A percentile compares a stretch with the other conserved stretches of the same genome.
Evolutionary conservation across 73 alveolate species (phyloP).

Genomic region (Symbiodinium natans): DNA sequence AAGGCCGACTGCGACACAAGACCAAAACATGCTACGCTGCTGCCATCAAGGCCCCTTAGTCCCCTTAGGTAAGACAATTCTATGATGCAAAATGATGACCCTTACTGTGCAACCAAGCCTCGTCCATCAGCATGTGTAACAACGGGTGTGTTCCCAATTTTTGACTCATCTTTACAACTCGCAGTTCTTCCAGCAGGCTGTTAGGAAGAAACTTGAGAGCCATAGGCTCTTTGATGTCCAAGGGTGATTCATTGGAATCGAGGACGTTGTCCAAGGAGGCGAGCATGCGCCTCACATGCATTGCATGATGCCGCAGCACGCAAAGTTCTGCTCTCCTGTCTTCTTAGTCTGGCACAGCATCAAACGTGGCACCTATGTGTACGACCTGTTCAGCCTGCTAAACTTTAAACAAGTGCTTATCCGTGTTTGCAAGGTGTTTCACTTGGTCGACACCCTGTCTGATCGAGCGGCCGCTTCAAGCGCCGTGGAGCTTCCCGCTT

Average conservation of each 20-base stretch:
- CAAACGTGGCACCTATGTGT: too few relatives aligned
- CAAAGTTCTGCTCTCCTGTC: too few relatives aligned
- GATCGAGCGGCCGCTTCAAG: not conserved
- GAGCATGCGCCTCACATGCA: slow-evolving; percentile 61
- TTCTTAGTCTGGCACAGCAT: too few relatives aligned
- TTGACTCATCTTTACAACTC: slow-evolving; percentile 29
- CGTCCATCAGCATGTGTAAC: not conserved
- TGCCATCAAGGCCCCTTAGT: too few relatives aligned
- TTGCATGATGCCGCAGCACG: not conserved
- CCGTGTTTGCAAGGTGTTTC: too few relatives aligned
- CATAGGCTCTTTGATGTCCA: slow-evolving; percentile 42
- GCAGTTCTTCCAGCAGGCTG: slow-evolving; percentile 12
- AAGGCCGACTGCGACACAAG: too few relatives aligned
- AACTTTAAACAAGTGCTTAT: too few relatives aligned
- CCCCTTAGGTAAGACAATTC: too few relatives aligned
- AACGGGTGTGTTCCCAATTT: not conserved
- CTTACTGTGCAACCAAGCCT: not conserved
- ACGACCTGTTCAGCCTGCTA: too few relatives aligned
- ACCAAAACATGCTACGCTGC: too few relatives aligned
- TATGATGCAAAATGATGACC: too few relatives aligned
- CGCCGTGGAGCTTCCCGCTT: not conserved
- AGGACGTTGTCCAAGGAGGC: slow-evolving; percentile 28
- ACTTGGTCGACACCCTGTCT: too few relatives aligned
- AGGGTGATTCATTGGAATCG: slow-evolving; percentile 14
- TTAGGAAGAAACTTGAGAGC: slow-evolving; percentile 34